A percentile compares a stretch with the other conserved stretches of the same genome.
Conservation (phyloP, 2,329 filamentous ascomycete genomes). For the Pseudogymnoascus sp. region DNA sequence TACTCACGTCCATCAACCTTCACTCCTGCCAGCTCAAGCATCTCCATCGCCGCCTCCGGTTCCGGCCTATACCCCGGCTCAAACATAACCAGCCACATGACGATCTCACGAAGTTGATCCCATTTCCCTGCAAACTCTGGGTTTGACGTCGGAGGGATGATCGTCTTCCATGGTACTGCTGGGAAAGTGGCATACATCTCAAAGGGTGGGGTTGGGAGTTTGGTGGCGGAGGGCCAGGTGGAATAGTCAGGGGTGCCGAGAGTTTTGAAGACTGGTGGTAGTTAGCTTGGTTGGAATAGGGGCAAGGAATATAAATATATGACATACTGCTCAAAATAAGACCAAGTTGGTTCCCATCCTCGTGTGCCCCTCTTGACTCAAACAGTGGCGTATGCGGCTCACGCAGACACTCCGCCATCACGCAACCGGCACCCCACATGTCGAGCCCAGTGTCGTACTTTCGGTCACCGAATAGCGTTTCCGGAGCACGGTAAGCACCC, state of each 20-base stretch:
- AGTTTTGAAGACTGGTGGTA: conserved; percentile 73
- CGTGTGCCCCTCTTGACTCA: conserved; percentile 61
- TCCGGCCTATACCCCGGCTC: not conserved
- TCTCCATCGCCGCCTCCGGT: not conserved
- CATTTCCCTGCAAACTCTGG: not conserved
- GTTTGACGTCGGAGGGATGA: not conserved
- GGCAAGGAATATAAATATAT: not conserved
- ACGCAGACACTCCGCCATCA: conserved; percentile 67
- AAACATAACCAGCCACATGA: not conserved
- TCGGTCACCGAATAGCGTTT: conserved; percentile 77
- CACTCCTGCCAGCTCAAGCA: not conserved
- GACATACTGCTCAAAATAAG: conserved; percentile 52
- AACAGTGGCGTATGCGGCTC: conserved; percentile 60
- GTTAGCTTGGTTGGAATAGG: not conserved
- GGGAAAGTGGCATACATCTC: conserved; percentile 74
- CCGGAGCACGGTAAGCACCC: conserved; percentile 81
- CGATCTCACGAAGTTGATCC: conserved; percentile 19
- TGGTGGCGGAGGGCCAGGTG: conserved; percentile 71
- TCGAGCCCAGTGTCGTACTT: conserved; percentile 67
- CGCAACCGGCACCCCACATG: conserved; percentile 81
- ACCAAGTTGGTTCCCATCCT: conserved; percentile 85
- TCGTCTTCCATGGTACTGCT: not conserved
- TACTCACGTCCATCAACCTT: not conserved
- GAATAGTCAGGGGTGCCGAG: conserved; percentile 76
- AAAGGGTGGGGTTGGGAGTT: conserved; percentile 70